Evolutionary conservation across 2,329 filamentous ascomycete species (phyloP), one percentile per base, ranked within the genome.

Genomic region (Metarhizium robertsii): DNA sequence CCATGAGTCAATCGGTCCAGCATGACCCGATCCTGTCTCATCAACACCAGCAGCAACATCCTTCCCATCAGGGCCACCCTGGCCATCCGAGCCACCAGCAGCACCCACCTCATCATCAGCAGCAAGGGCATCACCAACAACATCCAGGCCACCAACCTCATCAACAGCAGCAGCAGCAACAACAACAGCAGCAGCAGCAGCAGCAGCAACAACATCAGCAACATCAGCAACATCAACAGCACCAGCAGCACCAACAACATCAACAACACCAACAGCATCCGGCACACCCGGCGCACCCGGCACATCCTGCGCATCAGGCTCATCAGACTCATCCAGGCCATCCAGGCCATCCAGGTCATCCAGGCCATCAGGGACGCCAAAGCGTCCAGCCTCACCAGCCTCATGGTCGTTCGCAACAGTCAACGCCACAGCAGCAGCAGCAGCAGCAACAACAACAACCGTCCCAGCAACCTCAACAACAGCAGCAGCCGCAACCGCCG

Each of bases 21-120:
- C 74, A 71, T 61, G 71, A 75, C 52, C 61, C 70, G 3, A 69
- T 77, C 25, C 65, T 76, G 52, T 73, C 75, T 13, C 75, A 76
- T 49, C 71, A 75, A 55, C 70, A 69, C 30, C 64, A 71, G 14
- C 67, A 71, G 40, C 69, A 67, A 40, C 65, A 70, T 32, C 62
- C 61, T 25, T 65, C 66, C 14, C 65, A 66, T 48, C 55, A 65
- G 53, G 62, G 54, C n/a, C 67, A 69, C 40, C 65, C 67, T 2
- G 69, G 69, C 14, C 71, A 71, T 40, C 68, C 65, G 4, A 63
- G 65, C 14, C 69, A 71, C 32, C 64, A 66, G 52, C 63, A 64
- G 10, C 66, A 65, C 2, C 63, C 65, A 1, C 63, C 65, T 29
- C 66, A 69, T 16, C 69, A 70, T 36, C 69, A 70, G 36, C 62